Conservation (phyloP, 2,329 filamentous ascomycete species). For the Pseudonectria buxi region DNA sequence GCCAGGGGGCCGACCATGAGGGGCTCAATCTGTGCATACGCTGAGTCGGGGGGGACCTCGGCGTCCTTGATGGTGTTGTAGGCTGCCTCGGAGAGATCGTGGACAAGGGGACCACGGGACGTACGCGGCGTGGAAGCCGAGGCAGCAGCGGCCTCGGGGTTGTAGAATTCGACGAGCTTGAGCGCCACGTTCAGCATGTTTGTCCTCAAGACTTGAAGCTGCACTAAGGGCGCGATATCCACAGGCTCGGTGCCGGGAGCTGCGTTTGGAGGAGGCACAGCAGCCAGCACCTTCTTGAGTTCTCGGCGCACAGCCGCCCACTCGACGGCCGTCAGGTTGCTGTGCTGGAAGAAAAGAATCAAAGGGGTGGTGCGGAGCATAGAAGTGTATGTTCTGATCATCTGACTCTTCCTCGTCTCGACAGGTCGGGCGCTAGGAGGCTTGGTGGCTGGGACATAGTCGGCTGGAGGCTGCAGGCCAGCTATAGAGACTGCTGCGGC, state of each 20-base stretch:
- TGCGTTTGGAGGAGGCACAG: constrained; percentile 30
- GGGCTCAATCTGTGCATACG: constrained; percentile 58
- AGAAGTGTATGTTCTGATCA: constrained; percentile 79
- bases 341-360: constrained; percentile 73
- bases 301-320: constrained; percentile 40
- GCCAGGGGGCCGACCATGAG: constrained; percentile 78
- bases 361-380: constrained; percentile 78
- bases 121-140: constrained; percentile 26
- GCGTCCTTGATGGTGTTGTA: constrained; percentile 40
- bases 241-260: constrained; percentile 24
- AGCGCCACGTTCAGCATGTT: constrained; percentile 84
- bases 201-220: constrained; percentile 79
- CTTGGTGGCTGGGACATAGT: constrained; percentile 61
- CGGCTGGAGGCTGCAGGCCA: constrained; percentile 31
- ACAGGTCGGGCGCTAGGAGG: constrained; percentile 82
- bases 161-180: constrained; percentile 78
- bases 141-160: constrained; percentile 37
- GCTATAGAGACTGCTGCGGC: constrained; percentile 18
- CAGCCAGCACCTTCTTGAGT: constrained; percentile 35
- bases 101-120: constrained; percentile 27
- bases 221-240: constrained; percentile 54
- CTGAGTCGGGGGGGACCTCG: constrained; percentile 30
- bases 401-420: constrained; percentile 83
- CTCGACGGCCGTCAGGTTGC: constrained; percentile 63
- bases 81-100: constrained; percentile 50